Evolutionary conservation across 1,139 yeast genomes (phyloP).

Genomic region (Saccharomycopsis phalli): DNA sequence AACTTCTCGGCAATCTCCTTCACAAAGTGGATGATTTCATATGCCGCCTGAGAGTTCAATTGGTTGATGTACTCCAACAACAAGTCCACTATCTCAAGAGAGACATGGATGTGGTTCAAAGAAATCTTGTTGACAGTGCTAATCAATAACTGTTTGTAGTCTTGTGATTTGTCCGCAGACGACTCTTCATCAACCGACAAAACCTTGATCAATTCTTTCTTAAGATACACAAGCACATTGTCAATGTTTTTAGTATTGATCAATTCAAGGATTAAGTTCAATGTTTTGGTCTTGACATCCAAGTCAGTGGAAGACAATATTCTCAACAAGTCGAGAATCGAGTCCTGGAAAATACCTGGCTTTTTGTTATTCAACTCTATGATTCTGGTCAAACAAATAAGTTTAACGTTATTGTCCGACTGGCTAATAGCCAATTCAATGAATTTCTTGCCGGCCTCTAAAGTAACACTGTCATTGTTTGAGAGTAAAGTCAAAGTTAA

Average conservation of each 20-base stretch:
- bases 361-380: slow-evolving; percentile 63
- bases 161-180: slow-evolving; percentile 63
- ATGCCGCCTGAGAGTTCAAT: slow-evolving; percentile 76
- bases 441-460: slow-evolving; percentile 74
- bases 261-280: slow-evolving; percentile 71
- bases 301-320: slow-evolving; percentile 81
- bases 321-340: slow-evolving; percentile 78
- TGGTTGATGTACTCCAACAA: slow-evolving; percentile 81
- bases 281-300: slow-evolving; percentile 83
- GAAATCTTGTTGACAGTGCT: slow-evolving; percentile 89
- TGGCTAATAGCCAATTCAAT: slow-evolving; percentile 86
- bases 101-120: slow-evolving; percentile 80
- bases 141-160: slow-evolving; percentile 83
- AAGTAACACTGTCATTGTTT: slow-evolving; percentile 60
- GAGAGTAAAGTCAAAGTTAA: slow-evolving; percentile 63
- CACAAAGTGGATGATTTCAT: slow-evolving; percentile 79
- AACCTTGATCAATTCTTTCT: slow-evolving; percentile 71
- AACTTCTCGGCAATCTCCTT: slow-evolving; percentile 92
- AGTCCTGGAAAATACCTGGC: slow-evolving; percentile 81
- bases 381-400: slow-evolving; percentile 83
- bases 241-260: slow-evolving; percentile 86
- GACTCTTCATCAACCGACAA: slow-evolving; percentile 48
- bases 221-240: slow-evolving; percentile 83
- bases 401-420: slow-evolving; percentile 86
- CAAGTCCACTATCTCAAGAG: slow-evolving; percentile 82